These are phyloP conservation scores for Ogataea glucozyma DNA, from an alignment of 805 yeast genomes.

Conservation along the genomic window DNA sequence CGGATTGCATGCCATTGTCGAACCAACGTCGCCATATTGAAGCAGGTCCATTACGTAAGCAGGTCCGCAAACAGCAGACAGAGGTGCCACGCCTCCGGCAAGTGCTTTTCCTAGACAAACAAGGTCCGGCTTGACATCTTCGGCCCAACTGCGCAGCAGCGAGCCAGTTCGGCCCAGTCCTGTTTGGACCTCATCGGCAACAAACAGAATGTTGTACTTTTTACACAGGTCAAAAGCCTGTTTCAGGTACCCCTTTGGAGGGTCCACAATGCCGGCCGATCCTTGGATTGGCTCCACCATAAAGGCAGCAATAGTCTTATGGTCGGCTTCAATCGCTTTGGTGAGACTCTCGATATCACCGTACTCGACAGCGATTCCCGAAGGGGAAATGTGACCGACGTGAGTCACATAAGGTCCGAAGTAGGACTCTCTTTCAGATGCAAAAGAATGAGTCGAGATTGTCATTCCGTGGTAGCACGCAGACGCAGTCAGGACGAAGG, in stretches of 20 bases:
- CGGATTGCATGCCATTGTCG: slow-evolving; percentile 35
- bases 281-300: slow-evolving; percentile 36
- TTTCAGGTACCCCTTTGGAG: slow-evolving; percentile 28
- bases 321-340: slow-evolving; percentile 25
- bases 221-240: slow-evolving; percentile 27
- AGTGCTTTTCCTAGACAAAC: slow-evolving; percentile 32
- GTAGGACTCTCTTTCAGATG: slow-evolving; percentile 11
- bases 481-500: slow-evolving; percentile 26
- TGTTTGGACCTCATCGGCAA: slow-evolving; percentile 35
- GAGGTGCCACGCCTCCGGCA: slow-evolving; percentile 30
- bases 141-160: slow-evolving; percentile 21
- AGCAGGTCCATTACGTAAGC: slow-evolving; percentile 27
- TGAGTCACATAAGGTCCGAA: slow-evolving; percentile 29
- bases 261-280: slow-evolving; percentile 32
- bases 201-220: slow-evolving; percentile 28
- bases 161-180: slow-evolving; percentile 33
- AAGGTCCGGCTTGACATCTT: slow-evolving; percentile 30
- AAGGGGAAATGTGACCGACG: slow-evolving; percentile 29
- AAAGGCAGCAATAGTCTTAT: slow-evolving; percentile 27
- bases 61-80: slow-evolving; percentile 30
- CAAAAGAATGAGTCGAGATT: slow-evolving; percentile 30
- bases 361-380: slow-evolving; percentile 25
- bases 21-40: slow-evolving; percentile 28
- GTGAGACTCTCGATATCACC: slow-evolving; percentile 25
- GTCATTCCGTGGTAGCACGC: slow-evolving; percentile 33